Evolutionary conservation across 306 rosid genomes (phyloP).

Genomic region (Quercus variabilis): DNA sequence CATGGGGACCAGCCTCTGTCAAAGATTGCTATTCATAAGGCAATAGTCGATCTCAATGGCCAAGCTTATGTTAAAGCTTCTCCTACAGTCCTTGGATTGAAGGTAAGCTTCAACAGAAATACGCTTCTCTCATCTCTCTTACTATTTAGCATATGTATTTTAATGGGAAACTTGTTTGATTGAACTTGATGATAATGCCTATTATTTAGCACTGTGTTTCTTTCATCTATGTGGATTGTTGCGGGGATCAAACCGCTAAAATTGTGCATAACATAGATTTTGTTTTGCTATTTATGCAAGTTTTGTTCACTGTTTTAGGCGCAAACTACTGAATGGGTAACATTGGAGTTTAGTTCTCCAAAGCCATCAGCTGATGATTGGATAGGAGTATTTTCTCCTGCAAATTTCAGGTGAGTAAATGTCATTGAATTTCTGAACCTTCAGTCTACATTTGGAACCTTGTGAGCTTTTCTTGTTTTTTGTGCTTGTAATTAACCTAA

Average conservation of each 20-base stretch:
- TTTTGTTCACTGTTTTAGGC: slow-evolving; percentile 45
- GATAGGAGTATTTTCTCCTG: slow-evolving; percentile 95
- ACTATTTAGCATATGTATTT: not conserved
- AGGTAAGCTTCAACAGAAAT: slow-evolving; percentile 36
- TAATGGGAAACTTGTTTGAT: not conserved
- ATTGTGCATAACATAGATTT: not conserved
- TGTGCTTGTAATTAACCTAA: not conserved
- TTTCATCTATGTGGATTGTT: not conserved
- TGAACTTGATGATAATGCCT: not conserved
- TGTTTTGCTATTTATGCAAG: slow-evolving; percentile 23
- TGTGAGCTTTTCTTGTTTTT: not conserved
- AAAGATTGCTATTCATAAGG: slow-evolving; percentile 47
- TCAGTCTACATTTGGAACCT: not conserved
- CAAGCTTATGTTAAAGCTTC: slow-evolving; percentile 57
- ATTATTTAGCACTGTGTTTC: not conserved
- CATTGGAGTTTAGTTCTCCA: slow-evolving; percentile 53
- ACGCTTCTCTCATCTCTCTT: not conserved
- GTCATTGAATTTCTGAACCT: not conserved
- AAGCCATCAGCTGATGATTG: slow-evolving; percentile 66
- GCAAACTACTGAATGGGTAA: slow-evolving; percentile 65
- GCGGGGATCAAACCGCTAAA: not conserved
- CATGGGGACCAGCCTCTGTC: slow-evolving; percentile 74
- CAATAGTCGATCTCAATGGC: slow-evolving; percentile 47
- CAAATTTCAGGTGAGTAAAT: slow-evolving; percentile 62
- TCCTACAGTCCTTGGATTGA: slow-evolving; percentile 57